These are phyloP conservation scores for Phytophthora fragariae DNA, from an alignment of 352 stramenopile species.

Conservation along the genomic window DNA sequence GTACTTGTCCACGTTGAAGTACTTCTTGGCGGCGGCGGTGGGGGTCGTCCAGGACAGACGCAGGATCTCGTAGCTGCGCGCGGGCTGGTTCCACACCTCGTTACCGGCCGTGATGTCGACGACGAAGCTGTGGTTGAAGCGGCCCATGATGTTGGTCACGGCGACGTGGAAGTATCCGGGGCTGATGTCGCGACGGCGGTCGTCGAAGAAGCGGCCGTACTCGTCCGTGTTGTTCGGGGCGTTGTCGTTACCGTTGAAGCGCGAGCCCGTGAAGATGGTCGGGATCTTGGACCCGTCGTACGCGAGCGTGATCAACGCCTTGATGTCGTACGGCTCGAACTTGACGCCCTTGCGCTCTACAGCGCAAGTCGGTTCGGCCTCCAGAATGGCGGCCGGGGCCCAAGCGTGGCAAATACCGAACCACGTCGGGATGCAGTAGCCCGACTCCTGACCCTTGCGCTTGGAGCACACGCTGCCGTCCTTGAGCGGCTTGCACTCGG, in stretches of 20 bases:
- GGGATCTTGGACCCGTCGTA: constrained; percentile 63
- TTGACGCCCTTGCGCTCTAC: constrained; percentile 59
- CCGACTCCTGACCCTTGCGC: constrained; percentile 31
- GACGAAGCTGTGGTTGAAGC: constrained; percentile 58
- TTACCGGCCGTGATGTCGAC: constrained; percentile 62
- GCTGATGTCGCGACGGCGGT: constrained; percentile 51
- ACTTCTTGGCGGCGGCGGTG: constrained; percentile 44
- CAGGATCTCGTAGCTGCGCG: constrained; percentile 54
- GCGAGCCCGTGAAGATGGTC: constrained; percentile 62
- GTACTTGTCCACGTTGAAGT: constrained; percentile 59
- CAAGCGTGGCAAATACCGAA: constrained; percentile 73
- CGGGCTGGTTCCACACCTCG: constrained; percentile 76
- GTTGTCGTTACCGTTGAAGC: constrained; percentile 60
- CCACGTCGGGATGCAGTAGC: constrained; percentile 66
- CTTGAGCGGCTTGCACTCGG: constrained; percentile 44
- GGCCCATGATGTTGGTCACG: constrained; percentile 57
- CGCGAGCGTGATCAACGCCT: constrained; percentile 56
- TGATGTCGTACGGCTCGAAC: constrained; percentile 71
- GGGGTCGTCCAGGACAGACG: constrained; percentile 55
- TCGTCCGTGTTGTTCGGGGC: constrained; percentile 50
- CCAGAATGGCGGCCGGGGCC: constrained; percentile 60
- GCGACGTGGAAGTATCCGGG: constrained; percentile 68
- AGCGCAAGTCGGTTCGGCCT: constrained; percentile 53
- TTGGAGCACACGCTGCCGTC: constrained; percentile 57
- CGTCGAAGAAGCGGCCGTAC: constrained; percentile 56